Base-by-base conservation (phyloP, 208 protist genomes). In the Leptomonas seymouri region DNA sequence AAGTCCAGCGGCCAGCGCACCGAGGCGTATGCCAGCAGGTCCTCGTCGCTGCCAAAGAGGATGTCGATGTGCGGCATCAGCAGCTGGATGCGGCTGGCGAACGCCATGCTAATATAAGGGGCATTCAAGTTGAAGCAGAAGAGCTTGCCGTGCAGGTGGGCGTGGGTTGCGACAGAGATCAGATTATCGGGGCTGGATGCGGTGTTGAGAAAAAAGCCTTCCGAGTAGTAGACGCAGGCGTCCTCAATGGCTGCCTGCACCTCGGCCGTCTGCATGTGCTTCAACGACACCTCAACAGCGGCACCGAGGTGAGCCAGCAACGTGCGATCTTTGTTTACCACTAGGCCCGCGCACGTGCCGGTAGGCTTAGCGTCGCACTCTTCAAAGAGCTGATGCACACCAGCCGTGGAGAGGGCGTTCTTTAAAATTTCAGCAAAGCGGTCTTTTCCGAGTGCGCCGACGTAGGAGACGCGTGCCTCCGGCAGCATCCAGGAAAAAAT, bases 171-270 rank as follows among this genome's bases (percentile, higher is more conserved):
- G 42, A 93, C 74, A 8, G 42, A 85, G 46, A 78, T 80, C n/a
- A 87, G 77, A 71, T 86, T 89, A n/a, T 90, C 71, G 5, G 94
- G 89, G 48, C 89, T 88, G n/a, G 89, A 97, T 36, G 94, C 93
- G 46, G 97, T 99, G 76, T 95, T 93, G 42, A 99, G 74, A 65
- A 98, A 98, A 71, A 98, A 99, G 51, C 95, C 93, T 46, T 97
- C 82, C 3, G 84, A 71, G 82, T 98, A 98, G 82, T 86, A 97
- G 34, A 97, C 41, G 7, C 61, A 27, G 21, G 88, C 83, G 5
- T 81, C 63, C 14, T 89, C 67, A n/a, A 98, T 79, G 2, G 70
- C 76, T 8, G 63, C 21, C 41, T 87, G 61, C 55, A 96, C 82
- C 23, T 78, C 78, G 4, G 63, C 59, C 11, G 74, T 78, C 41